Percentiles rank a stretch among this genome's conserved stretches.
Evolutionary conservation across 225 moss, liverwort and hornwort species (phyloP).

Genomic region (Pseudisothecium myosuroides): DNA sequence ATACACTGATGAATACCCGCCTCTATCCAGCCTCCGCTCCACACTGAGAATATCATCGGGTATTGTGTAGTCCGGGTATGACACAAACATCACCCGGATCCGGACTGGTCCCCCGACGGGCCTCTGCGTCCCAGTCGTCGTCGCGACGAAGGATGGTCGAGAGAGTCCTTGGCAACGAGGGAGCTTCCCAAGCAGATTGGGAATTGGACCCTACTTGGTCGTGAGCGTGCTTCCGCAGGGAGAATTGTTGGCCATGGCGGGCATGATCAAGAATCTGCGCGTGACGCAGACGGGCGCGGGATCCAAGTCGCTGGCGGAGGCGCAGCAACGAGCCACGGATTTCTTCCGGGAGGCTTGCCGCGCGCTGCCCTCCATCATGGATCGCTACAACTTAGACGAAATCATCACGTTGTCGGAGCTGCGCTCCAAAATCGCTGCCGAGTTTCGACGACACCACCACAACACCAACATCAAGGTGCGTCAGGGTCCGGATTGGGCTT

Average conservation of each 20-base stretch:
- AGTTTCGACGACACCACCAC: conserved; percentile 71
- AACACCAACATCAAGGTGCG: conserved; percentile 76
- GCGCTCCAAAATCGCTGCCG: conserved; percentile 30
- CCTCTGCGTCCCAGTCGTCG: not conserved
- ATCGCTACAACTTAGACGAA: conserved; percentile 68
- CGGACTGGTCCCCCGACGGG: not conserved
- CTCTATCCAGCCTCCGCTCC: too few species aligned
- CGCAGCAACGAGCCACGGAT: conserved; percentile 46
- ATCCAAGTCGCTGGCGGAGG: conserved; percentile 57
- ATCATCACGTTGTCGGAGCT: conserved; percentile 55
- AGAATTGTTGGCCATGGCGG: conserved; percentile 9
- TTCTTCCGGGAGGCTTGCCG: conserved; percentile 80
- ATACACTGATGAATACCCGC: not conserved
- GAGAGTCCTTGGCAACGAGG: too few species aligned
- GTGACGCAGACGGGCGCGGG: conserved; percentile 27
- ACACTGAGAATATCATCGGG: not conserved
- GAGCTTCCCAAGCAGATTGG: not conserved
- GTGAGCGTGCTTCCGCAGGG: not conserved
- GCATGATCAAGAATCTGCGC: conserved; percentile 41
- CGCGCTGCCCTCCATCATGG: conserved; percentile 75
- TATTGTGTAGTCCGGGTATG: not conserved
- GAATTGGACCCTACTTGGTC: not conserved
- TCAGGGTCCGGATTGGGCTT: too few species aligned
- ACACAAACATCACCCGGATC: not conserved
- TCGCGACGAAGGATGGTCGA: not conserved